These are phyloP conservation scores for Viridothelium virens DNA, from an alignment of 495 filamentous ascomycete species.

Conservation along the genomic window DNA sequence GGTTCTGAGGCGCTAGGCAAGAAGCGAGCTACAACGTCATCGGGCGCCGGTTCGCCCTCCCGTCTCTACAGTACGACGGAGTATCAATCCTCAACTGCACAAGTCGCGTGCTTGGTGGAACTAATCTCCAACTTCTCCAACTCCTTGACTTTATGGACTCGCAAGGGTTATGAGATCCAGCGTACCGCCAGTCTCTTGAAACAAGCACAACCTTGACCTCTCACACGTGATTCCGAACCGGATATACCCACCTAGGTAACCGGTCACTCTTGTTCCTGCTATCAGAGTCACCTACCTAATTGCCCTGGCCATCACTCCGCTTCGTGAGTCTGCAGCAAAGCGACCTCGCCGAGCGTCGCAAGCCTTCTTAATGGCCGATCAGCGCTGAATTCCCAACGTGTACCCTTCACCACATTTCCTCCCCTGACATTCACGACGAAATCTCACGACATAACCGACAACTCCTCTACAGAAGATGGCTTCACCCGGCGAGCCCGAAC, in stretches of 20 bases:
- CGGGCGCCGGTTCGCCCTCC: background rate
- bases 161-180: too few species aligned
- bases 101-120: background rate
- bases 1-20: background rate
- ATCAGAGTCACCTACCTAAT: too few species aligned
- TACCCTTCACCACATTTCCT: background rate
- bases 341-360: constrained; percentile 3
- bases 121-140: background rate
- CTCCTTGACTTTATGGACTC: background rate
- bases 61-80: background rate
- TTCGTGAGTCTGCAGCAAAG: background rate
- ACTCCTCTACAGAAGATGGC: constrained; percentile 8
- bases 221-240: background rate
- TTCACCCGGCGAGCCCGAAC: constrained; percentile 2
- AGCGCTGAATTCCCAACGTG: background rate
- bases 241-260: too few species aligned
- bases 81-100: background rate
- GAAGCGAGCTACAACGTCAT: constrained; percentile 10
- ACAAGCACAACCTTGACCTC: background rate
- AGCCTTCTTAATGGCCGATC: constrained; percentile 6
- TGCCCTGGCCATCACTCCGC: background rate
- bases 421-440: background rate
- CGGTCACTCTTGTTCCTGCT: too few species aligned
- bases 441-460: background rate
- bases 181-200: too few species aligned